A percentile compares a stretch with the other conserved stretches of the same genome.
These are phyloP conservation scores for Trichoderma koningiopsis DNA, from an alignment of 2,329 filamentous ascomycete species.

Conservation along the genomic window DNA sequence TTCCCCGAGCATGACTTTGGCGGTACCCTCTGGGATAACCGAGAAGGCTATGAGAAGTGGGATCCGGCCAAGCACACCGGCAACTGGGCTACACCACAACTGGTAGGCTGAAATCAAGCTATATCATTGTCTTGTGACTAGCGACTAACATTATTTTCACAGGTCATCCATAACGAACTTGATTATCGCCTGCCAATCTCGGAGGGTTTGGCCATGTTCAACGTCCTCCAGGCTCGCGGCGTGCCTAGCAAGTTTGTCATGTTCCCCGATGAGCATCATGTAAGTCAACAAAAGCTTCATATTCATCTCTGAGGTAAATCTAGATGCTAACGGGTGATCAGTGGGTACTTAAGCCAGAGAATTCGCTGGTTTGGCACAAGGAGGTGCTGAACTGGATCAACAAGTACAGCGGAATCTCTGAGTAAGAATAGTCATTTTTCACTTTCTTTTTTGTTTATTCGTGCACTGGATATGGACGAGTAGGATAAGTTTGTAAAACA, in stretches of 20 bases:
- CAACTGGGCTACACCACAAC: slow-evolving; percentile 83
- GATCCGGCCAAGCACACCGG: slow-evolving; percentile 65
- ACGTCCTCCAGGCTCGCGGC: slow-evolving; percentile 74
- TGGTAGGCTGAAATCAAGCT: slow-evolving; percentile 54
- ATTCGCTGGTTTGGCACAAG: slow-evolving; percentile 85
- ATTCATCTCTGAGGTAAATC: too few relatives aligned
- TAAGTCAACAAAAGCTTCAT: slow-evolving; percentile 32
- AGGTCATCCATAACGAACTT: slow-evolving; percentile 79
- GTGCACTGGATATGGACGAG: not conserved
- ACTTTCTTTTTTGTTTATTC: not conserved
- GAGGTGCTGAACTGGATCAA: slow-evolving; percentile 81
- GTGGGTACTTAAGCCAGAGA: slow-evolving; percentile 91
- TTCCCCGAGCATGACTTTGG: slow-evolving; percentile 70
- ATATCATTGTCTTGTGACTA: not conserved
- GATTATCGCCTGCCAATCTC: slow-evolving; percentile 87
- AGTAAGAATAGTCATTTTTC: slow-evolving; percentile 25
- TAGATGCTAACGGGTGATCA: slow-evolving; percentile 33
- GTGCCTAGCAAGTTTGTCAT: slow-evolving; percentile 77
- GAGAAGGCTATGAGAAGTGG: slow-evolving; percentile 67
- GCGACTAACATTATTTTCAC: slow-evolving; percentile 22
- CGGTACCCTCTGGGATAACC: slow-evolving; percentile 62
- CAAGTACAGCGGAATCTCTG: slow-evolving; percentile 55
- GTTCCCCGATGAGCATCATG: slow-evolving; percentile 74
- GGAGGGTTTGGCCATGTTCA: slow-evolving; percentile 84
- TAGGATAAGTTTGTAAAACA: not conserved